Conservation (phyloP, 345 rosid genomes). For the Rubroshorea leprosula region DNA sequence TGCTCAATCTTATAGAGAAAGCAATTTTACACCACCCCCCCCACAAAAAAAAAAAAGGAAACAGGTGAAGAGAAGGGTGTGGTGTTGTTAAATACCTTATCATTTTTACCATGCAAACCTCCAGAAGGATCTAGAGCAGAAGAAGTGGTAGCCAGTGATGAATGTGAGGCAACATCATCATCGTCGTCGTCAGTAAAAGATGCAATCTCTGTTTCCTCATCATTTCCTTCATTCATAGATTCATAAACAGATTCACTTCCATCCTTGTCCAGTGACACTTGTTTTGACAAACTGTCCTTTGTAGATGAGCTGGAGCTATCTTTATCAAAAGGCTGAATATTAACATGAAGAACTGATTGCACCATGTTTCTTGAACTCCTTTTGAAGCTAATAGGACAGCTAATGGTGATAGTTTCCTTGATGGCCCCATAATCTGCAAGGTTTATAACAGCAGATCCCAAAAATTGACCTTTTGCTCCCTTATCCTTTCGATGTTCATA, state of each 20-base stretch:
- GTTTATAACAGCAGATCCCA: constrained; percentile 76
- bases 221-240: constrained; percentile 46
- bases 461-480: constrained; percentile 56
- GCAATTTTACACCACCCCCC: too few species aligned
- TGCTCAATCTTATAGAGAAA: constrained; percentile 1
- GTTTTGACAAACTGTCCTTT: constrained; percentile 28
- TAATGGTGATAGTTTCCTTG: constrained; percentile 38
- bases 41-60: not conserved
- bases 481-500: constrained; percentile 60
- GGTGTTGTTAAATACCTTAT: constrained; percentile 35
- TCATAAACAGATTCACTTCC: constrained; percentile 58
- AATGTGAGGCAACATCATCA: constrained; percentile 52
- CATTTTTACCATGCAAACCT: constrained; percentile 29
- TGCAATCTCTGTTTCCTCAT: constrained; percentile 51
- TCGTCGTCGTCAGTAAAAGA: constrained; percentile 78
- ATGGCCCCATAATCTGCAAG: constrained; percentile 70
- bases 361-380: constrained; percentile 47
- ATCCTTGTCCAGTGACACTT: constrained; percentile 40
- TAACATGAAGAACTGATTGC: constrained; percentile 52
- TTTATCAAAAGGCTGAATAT: constrained; percentile 51
- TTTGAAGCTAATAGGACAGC: constrained; percentile 51
- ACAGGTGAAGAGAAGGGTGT: not conserved
- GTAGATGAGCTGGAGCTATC: constrained; percentile 32
- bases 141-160: constrained; percentile 44
- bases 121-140: constrained; percentile 33